Evolutionary conservation across 805 yeast species (phyloP).

Genomic region (Teunomyces lycoperdinae): DNA sequence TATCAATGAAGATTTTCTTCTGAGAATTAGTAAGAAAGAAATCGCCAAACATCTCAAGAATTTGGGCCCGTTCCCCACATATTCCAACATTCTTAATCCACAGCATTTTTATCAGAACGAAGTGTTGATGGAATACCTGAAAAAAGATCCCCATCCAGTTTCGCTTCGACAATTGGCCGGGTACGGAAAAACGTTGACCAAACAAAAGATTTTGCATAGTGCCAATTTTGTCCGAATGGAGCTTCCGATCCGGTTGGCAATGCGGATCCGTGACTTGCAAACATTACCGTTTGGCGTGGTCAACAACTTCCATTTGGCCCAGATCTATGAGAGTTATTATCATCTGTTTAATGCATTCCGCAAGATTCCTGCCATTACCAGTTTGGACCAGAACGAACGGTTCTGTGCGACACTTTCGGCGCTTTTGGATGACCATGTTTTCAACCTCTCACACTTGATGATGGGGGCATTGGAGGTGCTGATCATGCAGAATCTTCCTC

Average conservation of each 20-base stretch:
- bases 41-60: slow-evolving; percentile 29
- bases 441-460: slow-evolving; percentile 82
- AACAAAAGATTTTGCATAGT: slow-evolving; percentile 72
- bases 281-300: slow-evolving; percentile 78
- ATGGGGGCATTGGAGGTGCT: slow-evolving; percentile 90
- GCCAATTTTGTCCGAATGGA: slow-evolving; percentile 90
- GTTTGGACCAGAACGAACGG: slow-evolving; percentile 68
- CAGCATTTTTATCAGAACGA: slow-evolving; percentile 89
- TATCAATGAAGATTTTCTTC: slow-evolving; percentile 29
- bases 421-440: slow-evolving; percentile 74
- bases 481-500: slow-evolving; percentile 56
- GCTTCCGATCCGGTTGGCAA: slow-evolving; percentile 78
- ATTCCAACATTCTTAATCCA: slow-evolving; percentile 41
- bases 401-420: slow-evolving; percentile 65
- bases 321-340: slow-evolving; percentile 86
- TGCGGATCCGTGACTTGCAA: slow-evolving; percentile 77
- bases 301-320: slow-evolving; percentile 80
- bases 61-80: slow-evolving; percentile 41
- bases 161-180: slow-evolving; percentile 87
- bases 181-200: slow-evolving; percentile 75
- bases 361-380: slow-evolving; percentile 61
- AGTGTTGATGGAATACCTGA: slow-evolving; percentile 59
- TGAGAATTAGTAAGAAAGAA: slow-evolving; percentile 27
- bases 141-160: slow-evolving; percentile 79
- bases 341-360: slow-evolving; percentile 85